A percentile compares a stretch with the other conserved stretches of the same genome.
These are phyloP conservation scores for Lolium rigidum DNA, from an alignment of 176 grass and related monocot species.

Conservation along the genomic window DNA sequence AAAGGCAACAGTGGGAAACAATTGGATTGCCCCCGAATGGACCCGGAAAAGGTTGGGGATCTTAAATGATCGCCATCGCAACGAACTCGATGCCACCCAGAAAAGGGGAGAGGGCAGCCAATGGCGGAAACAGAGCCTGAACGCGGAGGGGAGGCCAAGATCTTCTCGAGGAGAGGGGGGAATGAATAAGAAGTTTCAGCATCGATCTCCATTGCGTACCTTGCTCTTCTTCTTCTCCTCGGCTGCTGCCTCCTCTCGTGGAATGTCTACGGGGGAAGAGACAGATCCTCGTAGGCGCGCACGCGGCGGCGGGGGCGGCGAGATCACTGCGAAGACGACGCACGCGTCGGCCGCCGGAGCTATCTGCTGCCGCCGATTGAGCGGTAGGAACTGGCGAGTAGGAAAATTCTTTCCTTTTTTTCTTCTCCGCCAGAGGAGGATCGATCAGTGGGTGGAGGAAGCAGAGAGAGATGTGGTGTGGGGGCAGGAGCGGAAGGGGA, in stretches of 20 bases:
- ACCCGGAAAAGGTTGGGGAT: constrained; percentile 48
- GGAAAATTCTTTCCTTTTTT: constrained; percentile 26
- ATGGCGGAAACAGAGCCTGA: not conserved
- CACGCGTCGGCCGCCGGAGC: constrained; percentile 8
- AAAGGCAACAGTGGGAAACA: constrained; percentile 61
- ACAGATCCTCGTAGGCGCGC: not conserved
- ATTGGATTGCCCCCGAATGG: constrained; percentile 48
- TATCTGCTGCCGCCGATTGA: constrained; percentile 28
- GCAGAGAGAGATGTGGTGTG: not conserved
- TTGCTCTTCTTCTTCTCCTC: constrained; percentile 2
- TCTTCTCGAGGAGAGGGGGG: not conserved
- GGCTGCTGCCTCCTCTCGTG: not conserved
- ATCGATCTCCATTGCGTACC: constrained; percentile 37
- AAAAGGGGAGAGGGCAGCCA: not conserved
- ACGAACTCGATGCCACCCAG: constrained; percentile 18
- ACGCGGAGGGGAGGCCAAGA: constrained; percentile 3
- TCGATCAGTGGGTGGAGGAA: not conserved
- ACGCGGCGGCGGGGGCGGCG: constrained; percentile 6
- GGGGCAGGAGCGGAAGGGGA: constrained; percentile 24
- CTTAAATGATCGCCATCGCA: constrained; percentile 51
- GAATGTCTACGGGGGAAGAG: not conserved
- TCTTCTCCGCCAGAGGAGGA: not conserved
- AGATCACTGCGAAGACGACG: constrained; percentile 40
- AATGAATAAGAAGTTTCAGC: not conserved
- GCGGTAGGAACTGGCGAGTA: constrained; percentile 44